These are phyloP conservation scores for Rhododendron henanense DNA, from an alignment of 148 eudicot genomes.

Conservation along the genomic window DNA sequence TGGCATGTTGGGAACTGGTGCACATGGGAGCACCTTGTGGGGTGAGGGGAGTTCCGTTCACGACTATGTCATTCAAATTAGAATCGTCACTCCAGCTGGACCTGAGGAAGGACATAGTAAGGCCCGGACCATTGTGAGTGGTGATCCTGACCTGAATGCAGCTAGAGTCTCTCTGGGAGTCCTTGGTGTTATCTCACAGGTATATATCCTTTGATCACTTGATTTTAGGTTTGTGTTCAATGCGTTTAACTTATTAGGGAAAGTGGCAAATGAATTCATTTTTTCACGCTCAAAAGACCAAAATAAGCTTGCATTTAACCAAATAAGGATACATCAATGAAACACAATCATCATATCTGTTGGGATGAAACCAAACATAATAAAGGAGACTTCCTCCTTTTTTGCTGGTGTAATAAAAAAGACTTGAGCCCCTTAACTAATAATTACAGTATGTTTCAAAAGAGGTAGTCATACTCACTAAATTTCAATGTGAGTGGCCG, in stretches of 20 bases:
- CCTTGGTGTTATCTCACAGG: slow-evolving; percentile 87
- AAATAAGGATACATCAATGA: background rate
- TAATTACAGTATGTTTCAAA: background rate
- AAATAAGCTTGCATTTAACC: background rate
- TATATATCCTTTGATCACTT: background rate
- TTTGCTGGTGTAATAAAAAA: background rate
- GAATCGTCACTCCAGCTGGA: slow-evolving; percentile 54
- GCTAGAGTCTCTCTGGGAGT: slow-evolving; percentile 78
- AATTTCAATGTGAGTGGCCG: background rate
- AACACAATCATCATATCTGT: background rate
- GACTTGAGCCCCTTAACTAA: background rate
- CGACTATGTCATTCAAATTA: slow-evolving; percentile 50
- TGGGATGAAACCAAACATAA: background rate
- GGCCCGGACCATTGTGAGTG: slow-evolving; percentile 27
- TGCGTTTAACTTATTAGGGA: too few relatives aligned
- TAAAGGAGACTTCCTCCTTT: background rate
- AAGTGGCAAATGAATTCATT: too few relatives aligned
- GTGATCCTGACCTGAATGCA: slow-evolving; percentile 49
- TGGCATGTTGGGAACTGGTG: slow-evolving; percentile 70
- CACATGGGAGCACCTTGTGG: slow-evolving; percentile 80
- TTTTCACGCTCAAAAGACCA: background rate
- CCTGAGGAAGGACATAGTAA: slow-evolving; percentile 36
- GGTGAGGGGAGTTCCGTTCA: slow-evolving; percentile 67
- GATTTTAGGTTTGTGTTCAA: background rate
- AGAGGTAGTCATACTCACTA: background rate